Evolutionary conservation across 2,329 filamentous ascomycete genomes (phyloP).

Genomic region (Amauroascus niger): DNA sequence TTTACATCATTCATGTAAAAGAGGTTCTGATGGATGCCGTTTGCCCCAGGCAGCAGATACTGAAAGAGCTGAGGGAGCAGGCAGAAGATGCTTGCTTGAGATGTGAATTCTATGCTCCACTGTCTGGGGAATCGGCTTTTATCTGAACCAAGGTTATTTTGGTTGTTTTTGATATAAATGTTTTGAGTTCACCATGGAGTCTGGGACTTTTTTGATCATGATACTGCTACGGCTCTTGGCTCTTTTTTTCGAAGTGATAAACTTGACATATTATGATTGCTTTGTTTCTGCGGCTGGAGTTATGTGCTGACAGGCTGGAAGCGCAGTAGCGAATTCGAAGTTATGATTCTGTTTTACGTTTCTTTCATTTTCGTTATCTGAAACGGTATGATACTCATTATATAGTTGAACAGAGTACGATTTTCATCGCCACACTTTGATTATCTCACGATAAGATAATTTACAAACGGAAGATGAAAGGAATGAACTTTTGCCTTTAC

Average conservation of each 20-base stretch:
- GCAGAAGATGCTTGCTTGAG: constrained; percentile 59
- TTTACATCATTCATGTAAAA: constrained; percentile 92
- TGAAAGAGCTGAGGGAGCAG: constrained; percentile 57
- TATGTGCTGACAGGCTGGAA: background rate
- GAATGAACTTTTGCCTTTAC: too few relatives aligned
- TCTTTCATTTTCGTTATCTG: too few relatives aligned
- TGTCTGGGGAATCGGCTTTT: constrained; percentile 50
- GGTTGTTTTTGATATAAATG: background rate
- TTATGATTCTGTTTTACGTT: background rate
- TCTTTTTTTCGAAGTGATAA: too few relatives aligned
- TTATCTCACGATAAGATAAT: too few relatives aligned
- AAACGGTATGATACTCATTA: too few relatives aligned
- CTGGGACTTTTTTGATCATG: background rate
- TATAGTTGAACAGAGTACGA: too few relatives aligned
- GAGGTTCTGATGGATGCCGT: constrained; percentile 68
- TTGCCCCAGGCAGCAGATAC: constrained; percentile 54
- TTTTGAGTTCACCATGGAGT: background rate
- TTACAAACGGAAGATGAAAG: too few relatives aligned
- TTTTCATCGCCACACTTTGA: too few relatives aligned
- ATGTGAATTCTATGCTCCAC: constrained; percentile 67
- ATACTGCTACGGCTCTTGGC: background rate
- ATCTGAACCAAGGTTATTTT: constrained; percentile 18
- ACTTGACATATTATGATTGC: too few relatives aligned
- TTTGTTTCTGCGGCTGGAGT: background rate
- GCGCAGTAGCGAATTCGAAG: background rate